Conservation (phyloP, 768 basidiomycete genomes). For the Rubroboletus satanas region DNA sequence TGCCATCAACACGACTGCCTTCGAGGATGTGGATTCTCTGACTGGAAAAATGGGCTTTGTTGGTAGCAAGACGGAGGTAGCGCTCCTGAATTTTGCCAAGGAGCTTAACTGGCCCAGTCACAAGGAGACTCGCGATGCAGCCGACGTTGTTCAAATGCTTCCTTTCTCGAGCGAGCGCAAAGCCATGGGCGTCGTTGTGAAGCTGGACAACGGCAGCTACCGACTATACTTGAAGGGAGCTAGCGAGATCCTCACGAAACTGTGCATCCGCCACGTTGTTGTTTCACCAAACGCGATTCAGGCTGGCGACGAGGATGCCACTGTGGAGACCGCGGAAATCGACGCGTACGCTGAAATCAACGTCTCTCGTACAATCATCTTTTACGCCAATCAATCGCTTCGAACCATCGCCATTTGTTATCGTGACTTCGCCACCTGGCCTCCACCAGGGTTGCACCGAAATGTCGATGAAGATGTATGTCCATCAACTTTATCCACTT, state of each 20-base stretch:
- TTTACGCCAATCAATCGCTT: conserved; percentile 95
- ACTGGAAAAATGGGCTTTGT: conserved; percentile 63
- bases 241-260: conserved; percentile 84
- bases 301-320: conserved; percentile 16
- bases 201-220: conserved; percentile 45
- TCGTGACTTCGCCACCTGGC: conserved; percentile 83
- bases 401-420: conserved; percentile 95
- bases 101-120: conserved; percentile 76
- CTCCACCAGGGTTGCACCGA: conserved; percentile 48
- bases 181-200: conserved; percentile 89
- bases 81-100: conserved; percentile 81
- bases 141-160: conserved; percentile 74
- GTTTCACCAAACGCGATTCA: conserved; percentile 38
- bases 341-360: conserved; percentile 71
- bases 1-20: conserved; percentile 91
- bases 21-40: conserved; percentile 71
- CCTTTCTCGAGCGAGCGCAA: conserved; percentile 94
- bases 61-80: conserved; percentile 95
- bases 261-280: conserved; percentile 69
- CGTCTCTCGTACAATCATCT: conserved; percentile 89
- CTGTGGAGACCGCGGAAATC: conserved; percentile 58
- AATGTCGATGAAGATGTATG: conserved; percentile 53
- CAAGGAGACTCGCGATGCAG: conserved; percentile 56
- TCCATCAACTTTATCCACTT: not conserved
- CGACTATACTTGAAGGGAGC: conserved; percentile 91